These are phyloP conservation scores for Chalaropsis ovoidea DNA, from an alignment of 2,329 filamentous ascomycete genomes.

Conservation along the genomic window DNA sequence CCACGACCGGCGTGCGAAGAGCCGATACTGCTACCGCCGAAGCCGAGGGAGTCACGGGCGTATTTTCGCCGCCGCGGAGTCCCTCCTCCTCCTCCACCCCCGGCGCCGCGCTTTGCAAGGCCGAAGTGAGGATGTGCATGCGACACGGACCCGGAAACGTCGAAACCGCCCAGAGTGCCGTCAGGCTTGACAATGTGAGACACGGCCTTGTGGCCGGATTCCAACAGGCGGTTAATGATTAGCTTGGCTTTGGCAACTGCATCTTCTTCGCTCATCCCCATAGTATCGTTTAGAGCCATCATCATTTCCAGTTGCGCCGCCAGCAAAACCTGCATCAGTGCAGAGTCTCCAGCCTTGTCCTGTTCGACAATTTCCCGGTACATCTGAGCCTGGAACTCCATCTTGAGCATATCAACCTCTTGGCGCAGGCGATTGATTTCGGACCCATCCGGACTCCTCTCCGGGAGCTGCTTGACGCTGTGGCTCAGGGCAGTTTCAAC, in stretches of 20 bases:
- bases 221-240: conserved; percentile 67
- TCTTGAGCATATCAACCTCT: conserved; percentile 78
- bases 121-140: conserved; percentile 26
- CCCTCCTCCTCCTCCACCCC: conserved; percentile 24
- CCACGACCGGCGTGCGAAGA: background rate
- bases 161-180: conserved; percentile 23
- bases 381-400: conserved; percentile 70
- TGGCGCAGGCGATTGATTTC: conserved; percentile 54
- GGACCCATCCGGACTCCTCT: conserved; percentile 45
- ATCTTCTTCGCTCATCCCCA: conserved; percentile 71
- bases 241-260: conserved; percentile 69
- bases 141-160: conserved; percentile 24
- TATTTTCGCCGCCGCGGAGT: conserved; percentile 22
- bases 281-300: conserved; percentile 68
- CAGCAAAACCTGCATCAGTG: conserved; percentile 70
- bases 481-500: conserved; percentile 83
- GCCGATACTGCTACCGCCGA: conserved; percentile 14
- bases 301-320: conserved; percentile 89
- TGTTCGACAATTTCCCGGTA: conserved; percentile 69
- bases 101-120: conserved; percentile 24
- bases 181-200: conserved; percentile 87
- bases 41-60: conserved; percentile 23
- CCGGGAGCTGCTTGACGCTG: conserved; percentile 65
- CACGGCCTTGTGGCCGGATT: conserved; percentile 61
- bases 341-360: conserved; percentile 69